Conservation (phyloP, 257 asterid genomes). For the Fraxinus anomala region DNA sequence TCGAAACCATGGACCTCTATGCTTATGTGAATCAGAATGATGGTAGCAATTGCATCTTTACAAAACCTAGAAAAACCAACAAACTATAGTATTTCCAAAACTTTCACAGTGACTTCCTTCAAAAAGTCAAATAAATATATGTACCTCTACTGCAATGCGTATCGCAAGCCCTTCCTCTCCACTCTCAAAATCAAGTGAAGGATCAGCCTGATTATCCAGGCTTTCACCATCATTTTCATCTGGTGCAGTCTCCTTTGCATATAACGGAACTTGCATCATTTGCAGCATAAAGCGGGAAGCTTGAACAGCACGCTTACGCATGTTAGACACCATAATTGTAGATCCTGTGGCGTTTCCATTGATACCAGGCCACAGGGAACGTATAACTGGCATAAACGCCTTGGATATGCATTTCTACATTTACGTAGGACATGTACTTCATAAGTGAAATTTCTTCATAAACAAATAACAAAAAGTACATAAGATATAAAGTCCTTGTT, state of each 20-base stretch:
- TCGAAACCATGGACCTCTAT: not conserved
- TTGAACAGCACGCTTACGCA: constrained; percentile 88
- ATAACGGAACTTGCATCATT: constrained; percentile 85
- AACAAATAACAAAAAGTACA: constrained; percentile 1
- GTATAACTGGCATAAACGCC: constrained; percentile 80
- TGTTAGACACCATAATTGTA: constrained; percentile 56
- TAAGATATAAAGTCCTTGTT: not conserved
- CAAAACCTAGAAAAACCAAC: not conserved
- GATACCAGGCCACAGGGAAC: constrained; percentile 92
- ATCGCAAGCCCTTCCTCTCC: constrained; percentile 96
- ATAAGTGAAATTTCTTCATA: constrained; percentile 3
- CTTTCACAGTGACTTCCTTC: not conserved
- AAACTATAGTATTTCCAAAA: not conserved
- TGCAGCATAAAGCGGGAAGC: constrained; percentile 95
- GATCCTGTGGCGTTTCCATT: constrained; percentile 64
- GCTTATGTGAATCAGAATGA: not conserved
- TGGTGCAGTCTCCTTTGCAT: constrained; percentile 42
- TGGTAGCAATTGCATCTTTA: not conserved
- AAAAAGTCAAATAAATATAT: constrained; percentile 6
- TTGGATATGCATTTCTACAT: constrained; percentile 76
- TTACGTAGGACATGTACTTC: constrained; percentile 20
- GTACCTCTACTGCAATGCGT: constrained; percentile 86
- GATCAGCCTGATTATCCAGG: constrained; percentile 35
- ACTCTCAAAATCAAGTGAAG: constrained; percentile 51
- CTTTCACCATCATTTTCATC: constrained; percentile 38